phyloP scores from a whole-genome alignment of 192 early-diverging fungal species.

The Linnemannia exigua region DNA sequence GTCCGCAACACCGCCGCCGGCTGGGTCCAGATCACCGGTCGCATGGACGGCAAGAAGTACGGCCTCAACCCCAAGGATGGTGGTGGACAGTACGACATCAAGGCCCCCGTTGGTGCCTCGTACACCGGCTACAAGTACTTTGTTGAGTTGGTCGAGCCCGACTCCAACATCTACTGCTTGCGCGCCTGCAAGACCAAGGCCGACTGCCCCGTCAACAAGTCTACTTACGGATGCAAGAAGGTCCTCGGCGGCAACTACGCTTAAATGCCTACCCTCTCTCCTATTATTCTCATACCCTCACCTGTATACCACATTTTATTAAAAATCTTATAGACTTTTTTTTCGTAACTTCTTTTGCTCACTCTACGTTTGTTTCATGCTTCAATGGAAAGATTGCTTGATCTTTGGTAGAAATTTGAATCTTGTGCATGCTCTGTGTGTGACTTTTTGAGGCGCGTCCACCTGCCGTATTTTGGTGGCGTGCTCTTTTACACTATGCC shows the following conservation, averaged over 20 bases:
- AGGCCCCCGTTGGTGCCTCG: constrained; percentile 58
- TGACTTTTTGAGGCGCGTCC: background rate
- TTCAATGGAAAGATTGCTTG: background rate
- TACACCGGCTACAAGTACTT: constrained; percentile 65
- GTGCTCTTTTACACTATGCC: background rate
- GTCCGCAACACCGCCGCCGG: constrained; percentile 12
- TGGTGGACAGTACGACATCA: constrained; percentile 67
- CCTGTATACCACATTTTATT: background rate
- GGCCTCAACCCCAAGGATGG: constrained; percentile 58
- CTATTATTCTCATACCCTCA: background rate
- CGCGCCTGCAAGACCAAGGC: constrained; percentile 55
- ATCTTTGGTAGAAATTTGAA: too few relatives aligned
- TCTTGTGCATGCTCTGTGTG: too few relatives aligned
- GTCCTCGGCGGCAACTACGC: constrained; percentile 43
- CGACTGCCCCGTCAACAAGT: constrained; percentile 55
- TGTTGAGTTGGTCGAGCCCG: constrained; percentile 69
- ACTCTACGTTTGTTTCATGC: background rate
- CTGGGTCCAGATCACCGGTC: constrained; percentile 69
- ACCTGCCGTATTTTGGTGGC: constrained; percentile 9
- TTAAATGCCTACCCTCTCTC: background rate
- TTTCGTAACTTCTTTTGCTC: background rate
- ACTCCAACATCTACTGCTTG: constrained; percentile 63
- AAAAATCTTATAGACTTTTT: background rate
- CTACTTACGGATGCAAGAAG: constrained; percentile 43
- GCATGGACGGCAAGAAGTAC: constrained; percentile 57